Evolutionary conservation across 2,329 filamentous ascomycete genomes (phyloP).

Genomic region (Aspergillus luchuensis): DNA sequence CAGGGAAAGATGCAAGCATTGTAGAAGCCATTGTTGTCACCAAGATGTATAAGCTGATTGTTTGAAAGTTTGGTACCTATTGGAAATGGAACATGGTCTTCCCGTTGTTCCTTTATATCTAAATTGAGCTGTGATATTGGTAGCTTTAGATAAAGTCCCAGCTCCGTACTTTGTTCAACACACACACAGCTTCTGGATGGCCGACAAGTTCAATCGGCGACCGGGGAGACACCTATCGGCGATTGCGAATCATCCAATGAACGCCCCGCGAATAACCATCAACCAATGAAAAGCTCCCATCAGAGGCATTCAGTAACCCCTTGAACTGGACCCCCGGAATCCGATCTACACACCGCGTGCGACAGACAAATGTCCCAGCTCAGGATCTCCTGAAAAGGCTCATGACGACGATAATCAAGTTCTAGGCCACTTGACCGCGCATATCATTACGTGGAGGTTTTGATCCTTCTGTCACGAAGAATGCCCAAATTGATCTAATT

Average conservation of each 20-base stretch:
- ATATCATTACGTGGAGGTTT: neutral
- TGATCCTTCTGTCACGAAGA: too few species aligned
- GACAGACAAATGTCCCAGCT: neutral
- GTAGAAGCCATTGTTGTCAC: constrained; percentile 3
- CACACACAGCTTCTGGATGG: neutral
- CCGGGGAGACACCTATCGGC: neutral
- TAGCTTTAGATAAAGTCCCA: neutral
- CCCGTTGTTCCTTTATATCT: neutral
- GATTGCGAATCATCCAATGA: neutral
- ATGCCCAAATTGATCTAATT: neutral
- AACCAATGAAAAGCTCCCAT: neutral
- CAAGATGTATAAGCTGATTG: neutral
- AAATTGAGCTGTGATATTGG: neutral
- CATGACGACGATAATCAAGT: neutral
- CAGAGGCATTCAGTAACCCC: neutral
- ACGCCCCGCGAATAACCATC: neutral
- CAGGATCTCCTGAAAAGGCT: neutral
- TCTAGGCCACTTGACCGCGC: constrained; percentile 1
- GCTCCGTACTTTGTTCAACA: neutral
- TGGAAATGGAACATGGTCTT: too few species aligned
- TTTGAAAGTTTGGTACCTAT: neutral
- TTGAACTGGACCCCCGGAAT: neutral
- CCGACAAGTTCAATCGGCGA: neutral
- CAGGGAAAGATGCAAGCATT: neutral
- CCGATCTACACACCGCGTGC: neutral